phyloP scores from a whole-genome alignment of 129 eudicot species.

The Flaveria linearis region DNA sequence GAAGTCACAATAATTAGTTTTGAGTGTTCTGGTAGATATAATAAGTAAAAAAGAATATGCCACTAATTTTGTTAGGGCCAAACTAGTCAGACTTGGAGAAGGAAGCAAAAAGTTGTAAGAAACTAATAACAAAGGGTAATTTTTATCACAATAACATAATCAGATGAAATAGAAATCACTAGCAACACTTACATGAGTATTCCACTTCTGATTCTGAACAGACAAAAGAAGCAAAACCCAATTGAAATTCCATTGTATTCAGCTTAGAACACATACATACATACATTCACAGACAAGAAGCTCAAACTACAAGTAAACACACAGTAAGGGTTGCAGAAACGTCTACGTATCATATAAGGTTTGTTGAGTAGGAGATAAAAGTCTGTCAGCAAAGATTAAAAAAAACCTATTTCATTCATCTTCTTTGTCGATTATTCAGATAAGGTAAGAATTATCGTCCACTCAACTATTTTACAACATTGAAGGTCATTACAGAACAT shows the following conservation, averaged over 20 bases:
- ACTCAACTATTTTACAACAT: neutral
- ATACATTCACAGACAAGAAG: neutral
- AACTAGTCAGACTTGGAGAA: neutral
- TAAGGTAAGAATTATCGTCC: too few species aligned
- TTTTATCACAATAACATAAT: too few species aligned
- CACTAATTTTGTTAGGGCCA: neutral
- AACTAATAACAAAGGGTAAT: too few species aligned
- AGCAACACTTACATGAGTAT: neutral
- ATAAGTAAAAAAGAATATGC: neutral
- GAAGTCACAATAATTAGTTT: neutral
- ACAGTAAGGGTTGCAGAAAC: too few species aligned
- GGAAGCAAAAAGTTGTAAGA: neutral
- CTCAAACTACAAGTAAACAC: too few species aligned
- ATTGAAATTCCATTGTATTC: neutral
- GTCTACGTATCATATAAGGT: too few species aligned
- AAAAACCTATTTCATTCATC: too few species aligned
- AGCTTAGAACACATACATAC: neutral
- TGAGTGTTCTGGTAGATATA: neutral
- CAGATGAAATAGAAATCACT: neutral
- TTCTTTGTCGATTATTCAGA: too few species aligned
- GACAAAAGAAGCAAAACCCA: neutral
- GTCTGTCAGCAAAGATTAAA: too few species aligned
- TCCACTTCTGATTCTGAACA: neutral
- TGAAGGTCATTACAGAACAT: neutral
- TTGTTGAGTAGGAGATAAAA: too few species aligned